These are phyloP conservation scores for Lithospermum erythrorhizon DNA, from an alignment of 257 asterid genomes.

Conservation along the genomic window DNA sequence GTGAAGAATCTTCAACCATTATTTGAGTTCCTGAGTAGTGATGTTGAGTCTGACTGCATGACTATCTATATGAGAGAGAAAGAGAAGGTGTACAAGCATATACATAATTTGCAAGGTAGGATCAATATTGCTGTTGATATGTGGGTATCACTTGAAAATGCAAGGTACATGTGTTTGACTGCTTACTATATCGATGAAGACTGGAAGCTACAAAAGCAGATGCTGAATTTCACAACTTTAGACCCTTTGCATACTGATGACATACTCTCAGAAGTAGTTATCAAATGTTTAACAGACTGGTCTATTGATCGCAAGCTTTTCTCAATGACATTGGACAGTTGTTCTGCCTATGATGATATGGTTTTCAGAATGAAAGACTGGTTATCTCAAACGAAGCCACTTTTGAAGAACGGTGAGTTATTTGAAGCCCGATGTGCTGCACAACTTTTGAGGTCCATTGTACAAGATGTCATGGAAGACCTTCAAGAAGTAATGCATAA, in stretches of 20 bases:
- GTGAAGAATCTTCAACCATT: conserved; percentile 85
- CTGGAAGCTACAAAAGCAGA: conserved; percentile 81
- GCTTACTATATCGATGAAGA: conserved; percentile 70
- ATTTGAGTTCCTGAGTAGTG: conserved; percentile 58
- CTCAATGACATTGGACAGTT: conserved; percentile 81
- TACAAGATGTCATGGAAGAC: conserved; percentile 54
- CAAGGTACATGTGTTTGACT: conserved; percentile 55
- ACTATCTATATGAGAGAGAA: conserved; percentile 60
- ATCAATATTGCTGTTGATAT: conserved; percentile 63
- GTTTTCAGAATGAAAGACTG: conserved; percentile 65
- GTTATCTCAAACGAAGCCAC: conserved; percentile 63
- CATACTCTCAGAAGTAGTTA: conserved; percentile 56
- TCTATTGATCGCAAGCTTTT: conserved; percentile 63
- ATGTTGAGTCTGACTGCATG: conserved; percentile 73
- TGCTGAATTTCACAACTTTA: conserved; percentile 63
- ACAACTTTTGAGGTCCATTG: conserved; percentile 63
- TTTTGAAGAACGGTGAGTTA: conserved; percentile 60
- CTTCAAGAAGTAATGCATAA: conserved; percentile 47
- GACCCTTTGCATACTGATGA: conserved; percentile 65
- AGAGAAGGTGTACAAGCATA: conserved; percentile 49
- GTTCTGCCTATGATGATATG: conserved; percentile 46
- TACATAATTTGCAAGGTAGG: conserved; percentile 65
- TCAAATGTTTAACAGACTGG: conserved; percentile 75
- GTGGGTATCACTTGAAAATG: conserved; percentile 64
- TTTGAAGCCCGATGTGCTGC: conserved; percentile 65